phyloP scores from a whole-genome alignment of 192 early-diverging fungal species.

The Podila epigama region DNA sequence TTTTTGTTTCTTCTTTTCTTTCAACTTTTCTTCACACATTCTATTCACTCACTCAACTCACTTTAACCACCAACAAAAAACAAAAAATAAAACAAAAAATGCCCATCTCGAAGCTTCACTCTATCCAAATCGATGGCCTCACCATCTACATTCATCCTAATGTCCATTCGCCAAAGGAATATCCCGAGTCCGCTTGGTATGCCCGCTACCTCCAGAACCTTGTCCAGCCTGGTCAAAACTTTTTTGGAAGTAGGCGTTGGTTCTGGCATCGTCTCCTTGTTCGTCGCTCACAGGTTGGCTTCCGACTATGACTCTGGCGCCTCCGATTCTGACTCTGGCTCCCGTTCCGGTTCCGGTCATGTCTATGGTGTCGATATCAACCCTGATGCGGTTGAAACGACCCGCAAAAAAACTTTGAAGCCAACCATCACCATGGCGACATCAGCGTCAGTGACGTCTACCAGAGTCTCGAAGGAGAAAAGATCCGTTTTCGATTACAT shows the following conservation, averaged over 20 bases:
- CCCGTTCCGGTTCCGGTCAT: not conserved
- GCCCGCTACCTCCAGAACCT: not conserved
- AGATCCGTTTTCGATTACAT: slow-evolving; percentile 10
- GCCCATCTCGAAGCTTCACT: not conserved
- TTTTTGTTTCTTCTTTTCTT: not conserved
- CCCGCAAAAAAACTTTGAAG: slow-evolving; percentile 5
- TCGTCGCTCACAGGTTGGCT: not conserved
- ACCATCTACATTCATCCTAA: not conserved
- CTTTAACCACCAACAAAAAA: not conserved
- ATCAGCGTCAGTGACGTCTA: slow-evolving; percentile 7
- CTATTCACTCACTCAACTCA: not conserved
- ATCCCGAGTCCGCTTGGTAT: slow-evolving; percentile 16
- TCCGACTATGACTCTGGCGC: too few relatives aligned
- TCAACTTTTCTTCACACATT: not conserved
- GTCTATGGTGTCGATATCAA: slow-evolving; percentile 12
- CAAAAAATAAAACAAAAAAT: not conserved
- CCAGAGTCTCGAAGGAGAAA: not conserved
- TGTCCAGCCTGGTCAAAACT: not conserved
- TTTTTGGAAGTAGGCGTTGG: slow-evolving; percentile 12
- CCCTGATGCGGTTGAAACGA: slow-evolving; percentile 5
- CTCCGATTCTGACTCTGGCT: too few relatives aligned
- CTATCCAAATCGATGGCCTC: not conserved
- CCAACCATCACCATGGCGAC: not conserved
- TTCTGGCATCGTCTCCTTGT: slow-evolving; percentile 5
- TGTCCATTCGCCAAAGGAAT: slow-evolving; percentile 11